Percentiles rank a stretch among this genome's conserved stretches.
phyloP scores from a whole-genome alignment of 768 basidiomycete species.

The Candolleomyces eurysporus region DNA sequence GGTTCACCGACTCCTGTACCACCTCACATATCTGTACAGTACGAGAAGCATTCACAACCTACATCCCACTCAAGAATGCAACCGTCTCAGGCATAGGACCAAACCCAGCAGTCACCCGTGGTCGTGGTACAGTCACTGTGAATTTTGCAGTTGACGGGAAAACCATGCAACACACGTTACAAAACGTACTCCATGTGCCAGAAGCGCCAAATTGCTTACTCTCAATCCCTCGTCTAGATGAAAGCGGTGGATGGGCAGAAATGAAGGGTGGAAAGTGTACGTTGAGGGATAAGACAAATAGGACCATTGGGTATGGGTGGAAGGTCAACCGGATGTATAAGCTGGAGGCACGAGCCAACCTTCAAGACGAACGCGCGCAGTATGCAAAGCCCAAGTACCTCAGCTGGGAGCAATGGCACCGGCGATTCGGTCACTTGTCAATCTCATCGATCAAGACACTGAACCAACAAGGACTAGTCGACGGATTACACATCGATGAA shows the following conservation, averaged over 20 bases:
- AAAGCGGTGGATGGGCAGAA: not conserved
- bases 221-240: constrained; percentile 4
- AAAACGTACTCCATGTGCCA: constrained; percentile 2
- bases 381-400: no score
- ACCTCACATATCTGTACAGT: constrained; percentile 1
- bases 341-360: no score
- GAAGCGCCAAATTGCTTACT: constrained; percentile 2
- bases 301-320: not conserved
- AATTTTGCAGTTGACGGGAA: not conserved
- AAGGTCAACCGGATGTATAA: constrained; percentile 6
- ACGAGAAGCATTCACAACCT: not conserved
- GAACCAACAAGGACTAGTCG: no score
- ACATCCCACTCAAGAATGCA: not conserved
- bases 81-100: constrained; percentile 6
- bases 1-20: constrained; percentile 2
- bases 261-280: not conserved
- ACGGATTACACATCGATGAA: no score
- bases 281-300: constrained; percentile 1
- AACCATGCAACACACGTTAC: not conserved
- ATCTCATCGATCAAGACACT: no score
- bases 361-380: no score
- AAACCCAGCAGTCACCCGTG: not conserved
- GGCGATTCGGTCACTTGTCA: no score
- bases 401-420: no score
- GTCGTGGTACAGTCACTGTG: not conserved